These are phyloP conservation scores for Sclerotinia sclerotiorum DNA, from an alignment of 2,329 filamentous ascomycete genomes.

Conservation along the genomic window DNA sequence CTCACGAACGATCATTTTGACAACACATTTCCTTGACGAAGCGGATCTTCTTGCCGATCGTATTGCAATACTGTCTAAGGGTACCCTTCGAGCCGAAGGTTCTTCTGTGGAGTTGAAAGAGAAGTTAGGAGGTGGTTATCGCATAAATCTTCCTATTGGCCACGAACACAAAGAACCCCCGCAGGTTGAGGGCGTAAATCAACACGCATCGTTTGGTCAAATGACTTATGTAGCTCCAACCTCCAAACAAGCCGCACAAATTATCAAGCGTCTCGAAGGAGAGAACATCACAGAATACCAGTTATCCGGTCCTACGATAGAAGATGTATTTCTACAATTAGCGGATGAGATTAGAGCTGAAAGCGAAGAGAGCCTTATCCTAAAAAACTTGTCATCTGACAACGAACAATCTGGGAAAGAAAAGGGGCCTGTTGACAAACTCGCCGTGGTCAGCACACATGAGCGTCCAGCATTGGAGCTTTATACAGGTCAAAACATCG, in stretches of 20 bases:
- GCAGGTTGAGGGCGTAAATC: conserved; percentile 55
- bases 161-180: conserved; percentile 48
- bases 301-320: conserved; percentile 84
- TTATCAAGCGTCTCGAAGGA: conserved; percentile 68
- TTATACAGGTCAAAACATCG: conserved; percentile 67
- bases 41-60: conserved; percentile 87
- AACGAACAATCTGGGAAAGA: conserved; percentile 28
- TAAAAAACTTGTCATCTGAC: conserved; percentile 19
- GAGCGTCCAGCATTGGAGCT: conserved; percentile 49
- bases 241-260: conserved; percentile 67
- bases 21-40: conserved; percentile 92
- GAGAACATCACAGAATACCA: conserved; percentile 73
- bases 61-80: conserved; percentile 84
- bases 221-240: conserved; percentile 70
- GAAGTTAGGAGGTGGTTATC: conserved; percentile 77
- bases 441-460: conserved; percentile 19
- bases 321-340: conserved; percentile 86
- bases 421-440: conserved; percentile 35
- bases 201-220: conserved; percentile 65
- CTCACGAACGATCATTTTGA: conserved; percentile 77
- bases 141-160: conserved; percentile 69
- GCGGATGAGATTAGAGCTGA: conserved; percentile 74
- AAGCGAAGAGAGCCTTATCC: conserved; percentile 31
- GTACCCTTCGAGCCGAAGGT: conserved; percentile 76
- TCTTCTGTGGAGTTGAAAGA: conserved; percentile 86